A percentile compares a stretch with the other conserved stretches of the same genome.
phyloP scores from a whole-genome alignment of 768 basidiomycete genomes.

The Botryobasidium botryosum region DNA sequence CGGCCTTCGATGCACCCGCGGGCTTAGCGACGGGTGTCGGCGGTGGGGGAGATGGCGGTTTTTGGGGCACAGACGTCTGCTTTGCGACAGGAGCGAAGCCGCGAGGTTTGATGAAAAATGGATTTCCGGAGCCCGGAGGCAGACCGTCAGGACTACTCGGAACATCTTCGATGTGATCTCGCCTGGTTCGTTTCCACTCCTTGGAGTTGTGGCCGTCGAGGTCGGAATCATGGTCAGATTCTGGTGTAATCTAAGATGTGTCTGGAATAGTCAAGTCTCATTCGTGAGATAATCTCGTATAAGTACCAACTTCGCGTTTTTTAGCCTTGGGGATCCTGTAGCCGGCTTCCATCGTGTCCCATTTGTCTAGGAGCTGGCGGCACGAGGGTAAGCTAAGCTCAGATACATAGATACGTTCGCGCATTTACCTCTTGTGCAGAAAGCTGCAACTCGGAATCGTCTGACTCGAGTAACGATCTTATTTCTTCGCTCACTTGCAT shows the following conservation, averaged over 20 bases:
- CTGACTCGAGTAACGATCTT: no score
- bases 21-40: constrained; percentile 8
- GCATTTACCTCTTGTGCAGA: no score
- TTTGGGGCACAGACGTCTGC: background rate
- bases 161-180: constrained; percentile 14
- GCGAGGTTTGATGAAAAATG: background rate
- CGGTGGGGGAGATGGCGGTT: constrained; percentile 4
- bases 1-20: constrained; percentile 11
- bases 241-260: no score
- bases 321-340: constrained; percentile 70
- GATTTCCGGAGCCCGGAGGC: background rate
- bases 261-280: no score
- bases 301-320: constrained; percentile 22
- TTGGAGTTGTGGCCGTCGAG: constrained; percentile 16
- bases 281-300: no score
- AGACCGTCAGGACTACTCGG: constrained; percentile 1
- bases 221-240: constrained; percentile 16
- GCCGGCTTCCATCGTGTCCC: constrained; percentile 58
- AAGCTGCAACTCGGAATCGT: no score
- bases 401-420: no score
- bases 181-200: constrained; percentile 9
- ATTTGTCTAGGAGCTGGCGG: constrained; percentile 64
- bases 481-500: no score
- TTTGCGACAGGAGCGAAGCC: background rate
- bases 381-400: no score